phyloP scores from a whole-genome alignment of 441 rosid species.

The Arabidopsis lyrata region DNA sequence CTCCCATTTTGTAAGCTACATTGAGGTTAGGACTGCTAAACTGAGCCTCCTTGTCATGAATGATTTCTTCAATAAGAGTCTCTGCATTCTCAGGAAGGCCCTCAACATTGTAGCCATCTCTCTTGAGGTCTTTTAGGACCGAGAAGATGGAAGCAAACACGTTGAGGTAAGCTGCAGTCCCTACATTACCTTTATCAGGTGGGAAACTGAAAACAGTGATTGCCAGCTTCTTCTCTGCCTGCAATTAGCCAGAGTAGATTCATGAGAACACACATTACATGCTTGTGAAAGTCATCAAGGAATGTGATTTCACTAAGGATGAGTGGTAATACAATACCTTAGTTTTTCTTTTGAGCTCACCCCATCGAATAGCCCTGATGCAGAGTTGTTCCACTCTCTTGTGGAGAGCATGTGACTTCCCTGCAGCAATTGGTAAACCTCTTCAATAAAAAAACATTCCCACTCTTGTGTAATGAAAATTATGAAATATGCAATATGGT shows the following conservation, averaged over 20 bases:
- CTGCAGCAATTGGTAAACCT: conserved; percentile 51
- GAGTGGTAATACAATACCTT: conserved; percentile 61
- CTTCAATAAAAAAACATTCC: conserved; percentile 25
- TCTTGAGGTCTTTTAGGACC: conserved; percentile 78
- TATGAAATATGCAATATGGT: conserved; percentile 4
- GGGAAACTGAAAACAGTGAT: conserved; percentile 99
- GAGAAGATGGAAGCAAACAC: conserved; percentile 97
- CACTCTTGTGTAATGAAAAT: neutral
- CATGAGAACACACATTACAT: conserved; percentile 31
- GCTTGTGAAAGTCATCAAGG: conserved; percentile 15
- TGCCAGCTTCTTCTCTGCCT: conserved; percentile 92
- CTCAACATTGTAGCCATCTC: conserved; percentile 89
- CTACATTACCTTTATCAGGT: conserved; percentile 97
- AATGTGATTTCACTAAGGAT: neutral
- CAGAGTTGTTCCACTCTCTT: conserved; percentile 99
- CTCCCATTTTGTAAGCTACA: conserved; percentile 90
- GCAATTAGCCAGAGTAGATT: conserved; percentile 40
- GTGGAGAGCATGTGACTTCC: conserved; percentile 99
- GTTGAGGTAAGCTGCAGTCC: conserved; percentile 94
- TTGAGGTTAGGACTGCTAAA: conserved; percentile 97
- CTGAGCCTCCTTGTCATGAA: conserved; percentile 98
- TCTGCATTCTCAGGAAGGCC: conserved; percentile 95
- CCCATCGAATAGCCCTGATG: conserved; percentile 97
- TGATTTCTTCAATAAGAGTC: conserved; percentile 81
- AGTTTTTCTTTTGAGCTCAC: conserved; percentile 85